Base-by-base conservation (phyloP, 371 early-diverging fungal species). In the Gilbertella persicaria region DNA sequence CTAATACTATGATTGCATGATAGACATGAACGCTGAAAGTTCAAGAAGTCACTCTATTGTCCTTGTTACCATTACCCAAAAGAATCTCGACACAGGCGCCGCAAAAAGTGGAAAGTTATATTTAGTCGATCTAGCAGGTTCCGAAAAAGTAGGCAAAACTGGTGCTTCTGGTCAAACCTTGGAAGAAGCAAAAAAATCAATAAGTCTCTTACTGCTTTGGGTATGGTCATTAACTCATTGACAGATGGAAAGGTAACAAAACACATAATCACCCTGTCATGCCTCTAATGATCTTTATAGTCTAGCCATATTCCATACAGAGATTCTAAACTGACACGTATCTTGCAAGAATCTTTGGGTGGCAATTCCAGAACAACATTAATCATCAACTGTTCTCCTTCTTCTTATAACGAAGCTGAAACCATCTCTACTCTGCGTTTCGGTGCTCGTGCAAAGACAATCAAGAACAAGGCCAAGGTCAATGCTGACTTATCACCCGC, bases 151-250 rank as follows among this genome's bases (percentile, higher is more conserved):
- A 28, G 93, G 95, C 41, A 95, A 98, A 73, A 99, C 99, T 16
- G 96, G 97, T 55, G 99, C 99, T 2, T 94, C 96, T 2, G 98
- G 99, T 21, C 95, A 96, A 67, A 94, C 99, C 12, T 76, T 99
- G 39, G 98, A 99, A 79, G 99, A 99, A 75, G 99, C 99, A 53
- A 98, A 98, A 97, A 96, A 75, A 99, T 99, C 73, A 99, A 99
- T 84, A 98, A 94, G 79, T 97, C 98, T 0, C 83, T 99, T 12
- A 92, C 96, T 2, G 93, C 97, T 0, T 82, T 60, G 30, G 55
- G 99, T 41, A 99, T 96, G 93, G 99, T 99, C 50, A 99, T 60
- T 20, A 60, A 60, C 45, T 48, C 57, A 96, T 68, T 99, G 51
- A 94, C 94, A 8, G 93, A 92, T 61, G 93, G 92, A 66, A 89